phyloP scores from a whole-genome alignment of 257 asterid species.

The Fraxinus cuspidata region DNA sequence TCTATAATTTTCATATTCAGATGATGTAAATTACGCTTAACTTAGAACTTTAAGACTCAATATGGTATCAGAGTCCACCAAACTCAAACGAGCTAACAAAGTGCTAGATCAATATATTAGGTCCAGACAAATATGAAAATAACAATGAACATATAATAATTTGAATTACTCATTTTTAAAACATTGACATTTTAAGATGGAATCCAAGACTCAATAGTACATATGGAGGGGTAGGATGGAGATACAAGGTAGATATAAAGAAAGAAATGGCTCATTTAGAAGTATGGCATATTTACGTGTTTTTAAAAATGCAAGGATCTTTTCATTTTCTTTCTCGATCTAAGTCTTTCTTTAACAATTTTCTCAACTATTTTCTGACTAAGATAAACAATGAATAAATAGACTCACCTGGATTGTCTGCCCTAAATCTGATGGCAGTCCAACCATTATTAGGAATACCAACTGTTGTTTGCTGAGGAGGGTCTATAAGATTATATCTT shows the following conservation, averaged over 20 bases:
- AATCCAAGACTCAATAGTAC: background rate
- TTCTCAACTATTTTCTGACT: background rate
- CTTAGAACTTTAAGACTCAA: too few species aligned
- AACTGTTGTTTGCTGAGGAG: constrained; percentile 51
- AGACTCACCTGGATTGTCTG: constrained; percentile 51
- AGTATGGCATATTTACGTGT: background rate
- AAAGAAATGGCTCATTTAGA: background rate
- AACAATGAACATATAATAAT: too few species aligned
- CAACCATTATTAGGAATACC: constrained; percentile 57
- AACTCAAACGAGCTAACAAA: too few species aligned
- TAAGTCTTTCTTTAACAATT: background rate
- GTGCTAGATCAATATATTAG: too few species aligned
- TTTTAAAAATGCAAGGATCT: background rate
- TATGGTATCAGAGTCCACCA: too few species aligned
- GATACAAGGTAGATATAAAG: background rate
- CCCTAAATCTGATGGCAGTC: constrained; percentile 56
- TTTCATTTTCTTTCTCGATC: too few species aligned
- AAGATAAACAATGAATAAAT: background rate
- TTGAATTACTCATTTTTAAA: too few species aligned
- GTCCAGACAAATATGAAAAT: too few species aligned
- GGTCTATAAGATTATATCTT: constrained; percentile 48
- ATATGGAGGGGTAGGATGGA: background rate
- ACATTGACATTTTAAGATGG: too few species aligned
- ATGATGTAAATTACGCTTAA: too few species aligned
- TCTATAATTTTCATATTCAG: too few species aligned